A percentile compares a stretch with the other conserved stretches of the same genome.
Conservation (phyloP, 108 stramenopile genomes). For the Chaetoceros tenuissimus region DNA sequence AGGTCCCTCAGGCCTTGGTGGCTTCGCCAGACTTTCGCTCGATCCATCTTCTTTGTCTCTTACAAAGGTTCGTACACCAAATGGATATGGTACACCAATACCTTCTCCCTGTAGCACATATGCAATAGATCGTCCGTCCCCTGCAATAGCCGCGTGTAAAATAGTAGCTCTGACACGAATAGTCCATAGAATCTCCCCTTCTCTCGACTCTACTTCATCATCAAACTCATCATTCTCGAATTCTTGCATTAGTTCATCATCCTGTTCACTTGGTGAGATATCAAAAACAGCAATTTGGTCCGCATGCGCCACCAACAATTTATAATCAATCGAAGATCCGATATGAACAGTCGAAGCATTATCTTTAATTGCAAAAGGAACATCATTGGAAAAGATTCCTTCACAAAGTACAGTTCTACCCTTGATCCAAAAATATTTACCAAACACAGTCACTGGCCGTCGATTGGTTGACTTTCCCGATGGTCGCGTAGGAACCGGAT, state of each 20-base stretch:
- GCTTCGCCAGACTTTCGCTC: not conserved
- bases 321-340: constrained; percentile 22
- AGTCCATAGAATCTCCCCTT: constrained; percentile 64
- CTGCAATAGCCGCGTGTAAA: constrained; percentile 47
- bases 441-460: constrained; percentile 1
- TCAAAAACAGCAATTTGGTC: constrained; percentile 68
- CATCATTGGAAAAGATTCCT: not conserved
- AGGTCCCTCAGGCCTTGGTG: not conserved
- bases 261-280: constrained; percentile 7
- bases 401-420: not conserved
- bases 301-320: constrained; percentile 49
- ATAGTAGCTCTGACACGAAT: constrained; percentile 37
- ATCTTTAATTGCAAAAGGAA: not conserved
- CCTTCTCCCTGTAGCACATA: constrained; percentile 40
- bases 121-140: constrained; percentile 67
- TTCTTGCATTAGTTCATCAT: not conserved
- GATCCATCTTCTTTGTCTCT: constrained; percentile 26
- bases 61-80: constrained; percentile 37
- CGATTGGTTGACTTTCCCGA: not conserved
- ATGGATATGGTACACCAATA: constrained; percentile 34
- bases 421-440: not conserved
- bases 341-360: constrained; percentile 11
- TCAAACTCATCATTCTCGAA: not conserved
- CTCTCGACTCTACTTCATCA: not conserved
- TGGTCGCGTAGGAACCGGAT: constrained; percentile 8